Percentiles rank a stretch among this genome's conserved stretches.
Evolutionary conservation across 2,329 filamentous ascomycete genomes (phyloP).

Genomic region (Venturia nashicola): DNA sequence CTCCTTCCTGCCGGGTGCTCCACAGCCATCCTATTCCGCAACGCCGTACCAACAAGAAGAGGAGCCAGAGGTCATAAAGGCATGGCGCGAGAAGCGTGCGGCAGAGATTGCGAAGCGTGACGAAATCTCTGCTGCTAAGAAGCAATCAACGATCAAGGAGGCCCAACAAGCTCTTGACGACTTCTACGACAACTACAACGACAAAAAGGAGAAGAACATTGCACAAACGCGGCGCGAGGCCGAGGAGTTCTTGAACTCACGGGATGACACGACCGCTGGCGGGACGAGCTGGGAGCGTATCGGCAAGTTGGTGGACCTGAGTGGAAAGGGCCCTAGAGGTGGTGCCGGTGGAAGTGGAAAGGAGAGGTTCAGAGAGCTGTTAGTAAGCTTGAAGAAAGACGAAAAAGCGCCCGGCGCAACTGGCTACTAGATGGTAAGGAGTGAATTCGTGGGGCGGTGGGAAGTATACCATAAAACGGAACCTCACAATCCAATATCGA

Average conservation of each 20-base stretch:
- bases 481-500: background rate
- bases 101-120: conserved; percentile 71
- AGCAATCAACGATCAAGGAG: conserved; percentile 74
- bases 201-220: conserved; percentile 90
- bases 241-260: conserved; percentile 76
- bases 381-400: conserved; percentile 82
- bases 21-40: conserved; percentile 21
- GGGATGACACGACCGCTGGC: conserved; percentile 86
- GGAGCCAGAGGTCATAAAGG: conserved; percentile 74
- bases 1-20: conserved; percentile 39
- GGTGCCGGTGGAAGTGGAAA: conserved; percentile 86
- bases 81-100: conserved; percentile 88
- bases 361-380: conserved; percentile 85
- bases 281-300: conserved; percentile 99
- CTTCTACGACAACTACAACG: conserved; percentile 99
- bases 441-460: background rate
- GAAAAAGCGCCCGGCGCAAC: conserved; percentile 62
- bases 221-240: conserved; percentile 82
- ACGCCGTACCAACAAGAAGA: conserved; percentile 56
- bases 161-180: conserved; percentile 94
- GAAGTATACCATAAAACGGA: no score
- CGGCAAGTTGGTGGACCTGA: conserved; percentile 92
- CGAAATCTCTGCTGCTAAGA: conserved; percentile 70
- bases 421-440: conserved; percentile 17
- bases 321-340: conserved; percentile 79